Conservation (phyloP, 345 rosid species). For the Aegle marmelos region DNA sequence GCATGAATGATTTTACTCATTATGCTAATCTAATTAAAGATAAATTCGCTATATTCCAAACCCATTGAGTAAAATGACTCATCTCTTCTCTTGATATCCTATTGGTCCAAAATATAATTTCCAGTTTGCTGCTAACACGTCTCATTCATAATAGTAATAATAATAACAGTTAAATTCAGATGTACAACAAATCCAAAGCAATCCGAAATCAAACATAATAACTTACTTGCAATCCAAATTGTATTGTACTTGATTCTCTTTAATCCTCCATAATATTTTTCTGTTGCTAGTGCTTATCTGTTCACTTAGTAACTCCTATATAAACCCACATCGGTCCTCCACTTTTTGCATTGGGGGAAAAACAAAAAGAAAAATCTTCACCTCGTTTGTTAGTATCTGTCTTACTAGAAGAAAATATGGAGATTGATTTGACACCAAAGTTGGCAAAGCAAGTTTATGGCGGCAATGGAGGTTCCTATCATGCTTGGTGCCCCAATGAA, state of each 20-base stretch:
- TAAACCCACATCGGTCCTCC: background rate
- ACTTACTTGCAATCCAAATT: background rate
- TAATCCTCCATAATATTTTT: background rate
- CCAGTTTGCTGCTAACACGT: background rate
- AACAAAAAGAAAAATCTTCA: background rate
- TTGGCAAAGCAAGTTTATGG: slow-evolving; percentile 65
- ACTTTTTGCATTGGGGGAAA: background rate
- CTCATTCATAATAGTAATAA: background rate
- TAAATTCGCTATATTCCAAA: background rate
- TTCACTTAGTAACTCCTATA: background rate
- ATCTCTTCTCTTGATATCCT: too few species aligned
- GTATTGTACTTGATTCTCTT: background rate
- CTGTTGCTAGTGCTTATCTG: background rate
- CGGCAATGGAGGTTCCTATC: slow-evolving; percentile 75
- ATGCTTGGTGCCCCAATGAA: slow-evolving; percentile 73
- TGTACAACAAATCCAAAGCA: background rate
- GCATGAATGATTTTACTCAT: background rate
- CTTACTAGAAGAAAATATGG: slow-evolving; percentile 37
- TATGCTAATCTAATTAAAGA: background rate
- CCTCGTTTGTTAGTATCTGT: background rate
- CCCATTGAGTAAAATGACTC: background rate
- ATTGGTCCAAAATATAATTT: too few species aligned
- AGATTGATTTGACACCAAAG: slow-evolving; percentile 75
- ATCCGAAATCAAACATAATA: background rate
- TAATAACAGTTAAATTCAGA: too few species aligned